These are phyloP conservation scores for Xylaria sp. DNA, from an alignment of 2,329 filamentous ascomycete species.

Conservation along the genomic window DNA sequence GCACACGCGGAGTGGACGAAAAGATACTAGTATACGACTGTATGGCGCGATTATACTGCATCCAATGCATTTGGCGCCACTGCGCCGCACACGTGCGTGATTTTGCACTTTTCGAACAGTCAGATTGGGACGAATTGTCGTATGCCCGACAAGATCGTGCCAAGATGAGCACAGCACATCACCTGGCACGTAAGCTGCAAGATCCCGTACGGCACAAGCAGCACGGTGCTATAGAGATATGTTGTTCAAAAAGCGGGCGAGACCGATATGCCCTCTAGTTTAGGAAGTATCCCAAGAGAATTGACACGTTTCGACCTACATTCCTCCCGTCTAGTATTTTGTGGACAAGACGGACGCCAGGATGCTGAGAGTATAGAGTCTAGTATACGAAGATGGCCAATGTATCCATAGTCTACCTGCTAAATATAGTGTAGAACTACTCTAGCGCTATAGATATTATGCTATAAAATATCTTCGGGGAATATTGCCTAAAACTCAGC, in stretches of 20 bases:
- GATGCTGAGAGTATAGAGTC: background rate
- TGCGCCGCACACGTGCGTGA: constrained; percentile 1
- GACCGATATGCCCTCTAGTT: background rate
- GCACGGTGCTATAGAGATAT: constrained; percentile 12
- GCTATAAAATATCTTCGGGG: background rate
- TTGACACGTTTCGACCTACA: too few species aligned
- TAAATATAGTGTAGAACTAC: constrained; percentile 5
- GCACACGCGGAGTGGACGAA: background rate
- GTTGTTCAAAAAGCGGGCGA: constrained; percentile 17
- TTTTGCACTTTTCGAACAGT: constrained; percentile 13
- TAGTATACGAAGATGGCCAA: background rate
- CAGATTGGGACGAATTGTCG: background rate
- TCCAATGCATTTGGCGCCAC: background rate
- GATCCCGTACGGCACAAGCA: constrained; percentile 1
- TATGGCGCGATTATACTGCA: too few species aligned
- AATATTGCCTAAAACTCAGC: constrained; percentile 1
- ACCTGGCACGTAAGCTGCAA: background rate
- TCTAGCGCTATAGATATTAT: background rate
- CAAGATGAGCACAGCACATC: background rate
- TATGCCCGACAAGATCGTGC: constrained; percentile 4
- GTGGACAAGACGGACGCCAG: constrained; percentile 1
- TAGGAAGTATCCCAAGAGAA: background rate
- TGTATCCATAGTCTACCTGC: background rate
- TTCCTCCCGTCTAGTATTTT: background rate
- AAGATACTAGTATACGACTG: background rate